These are phyloP conservation scores for Abrus pulchellus DNA, from an alignment of 306 rosid genomes.

Conservation along the genomic window DNA sequence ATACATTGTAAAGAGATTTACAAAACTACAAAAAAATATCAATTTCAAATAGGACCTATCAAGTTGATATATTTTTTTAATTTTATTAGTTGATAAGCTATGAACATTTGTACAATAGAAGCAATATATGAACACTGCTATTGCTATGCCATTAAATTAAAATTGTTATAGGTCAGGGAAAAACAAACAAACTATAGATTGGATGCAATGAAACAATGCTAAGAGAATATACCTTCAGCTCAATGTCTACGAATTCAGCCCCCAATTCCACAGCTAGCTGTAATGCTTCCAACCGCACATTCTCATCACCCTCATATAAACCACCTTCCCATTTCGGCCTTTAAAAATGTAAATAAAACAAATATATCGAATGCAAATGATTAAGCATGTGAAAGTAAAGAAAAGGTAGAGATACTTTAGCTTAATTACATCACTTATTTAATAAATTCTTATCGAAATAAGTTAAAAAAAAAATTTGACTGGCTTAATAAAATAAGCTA, in stretches of 20 bases:
- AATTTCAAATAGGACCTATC: not conserved
- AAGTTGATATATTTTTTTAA: not conserved
- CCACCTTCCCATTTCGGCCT: constrained; percentile 55
- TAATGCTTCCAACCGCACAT: constrained; percentile 46
- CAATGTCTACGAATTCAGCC: constrained; percentile 60
- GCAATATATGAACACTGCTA: too few relatives aligned
- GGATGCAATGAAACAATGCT: not conserved
- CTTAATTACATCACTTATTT: too few relatives aligned
- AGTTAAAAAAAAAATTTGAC: too few relatives aligned
- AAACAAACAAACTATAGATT: not conserved
- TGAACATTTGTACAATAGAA: too few relatives aligned
- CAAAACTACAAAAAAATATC: not conserved
- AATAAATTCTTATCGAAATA: too few relatives aligned
- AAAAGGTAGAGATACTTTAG: too few relatives aligned
- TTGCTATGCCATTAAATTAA: not conserved
- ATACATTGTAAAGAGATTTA: not conserved
- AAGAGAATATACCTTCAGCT: constrained; percentile 51
- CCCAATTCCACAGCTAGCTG: constrained; percentile 52
- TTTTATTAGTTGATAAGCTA: not conserved
- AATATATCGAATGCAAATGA: not conserved
- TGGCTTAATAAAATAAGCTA: too few relatives aligned
- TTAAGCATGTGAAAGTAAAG: not conserved
- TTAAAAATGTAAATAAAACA: not conserved
- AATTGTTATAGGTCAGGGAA: too few relatives aligned
- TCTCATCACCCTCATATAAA: constrained; percentile 49